Evolutionary conservation across 73 alveolate genomes (phyloP), one percentile per base, ranked within the genome.

Genomic region (Symbiodinium natans): DNA sequence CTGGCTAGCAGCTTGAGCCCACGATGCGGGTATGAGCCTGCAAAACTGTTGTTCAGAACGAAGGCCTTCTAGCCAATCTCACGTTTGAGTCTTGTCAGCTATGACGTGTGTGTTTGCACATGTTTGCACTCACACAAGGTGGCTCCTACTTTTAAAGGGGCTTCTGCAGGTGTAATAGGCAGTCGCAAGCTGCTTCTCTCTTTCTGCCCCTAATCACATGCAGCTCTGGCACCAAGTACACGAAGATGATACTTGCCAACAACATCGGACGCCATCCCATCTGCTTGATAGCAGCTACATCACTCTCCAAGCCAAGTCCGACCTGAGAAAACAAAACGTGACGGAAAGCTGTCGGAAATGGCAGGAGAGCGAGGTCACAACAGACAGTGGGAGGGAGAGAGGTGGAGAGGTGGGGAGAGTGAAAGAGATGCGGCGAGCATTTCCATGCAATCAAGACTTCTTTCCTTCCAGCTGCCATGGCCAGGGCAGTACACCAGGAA

Each of bases 251-350:
- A 7, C 41, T 56, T 31, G 94, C 94, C 1, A 86, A 29, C 40
- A 86, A 63, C 94, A 86, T 54, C 3, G 94, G 94, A 17, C 94
- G 39, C 94, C 94, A 86, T 21, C 94, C 94, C 94, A 86, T 86
- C 63, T 59, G 38, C 46, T 54, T 77, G 83, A 86, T 86, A 41
- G 84, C 40, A 40, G 38, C 63, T 23, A 56, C n/a, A 33, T 86
- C 94, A n/a, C 94, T 86, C 77, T 86, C 94, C 84, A 86, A 80
- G 19, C 94, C 94, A 0, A 86, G 84, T 23, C 94, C 94, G 41
- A 86, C 94, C 82, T 68, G 71, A 52, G 71, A 11, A 29, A 52
- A 29, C 7, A 21, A 8, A 15, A 52, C 27, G 3, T 23, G 23
- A 29, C 71, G 31, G 2, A 29, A 52, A 8, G 5, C 56, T 21